Evolutionary conservation across 768 basidiomycete genomes (phyloP), one percentile per base, ranked within the genome.

Genomic region (Megacollybia marginata): DNA sequence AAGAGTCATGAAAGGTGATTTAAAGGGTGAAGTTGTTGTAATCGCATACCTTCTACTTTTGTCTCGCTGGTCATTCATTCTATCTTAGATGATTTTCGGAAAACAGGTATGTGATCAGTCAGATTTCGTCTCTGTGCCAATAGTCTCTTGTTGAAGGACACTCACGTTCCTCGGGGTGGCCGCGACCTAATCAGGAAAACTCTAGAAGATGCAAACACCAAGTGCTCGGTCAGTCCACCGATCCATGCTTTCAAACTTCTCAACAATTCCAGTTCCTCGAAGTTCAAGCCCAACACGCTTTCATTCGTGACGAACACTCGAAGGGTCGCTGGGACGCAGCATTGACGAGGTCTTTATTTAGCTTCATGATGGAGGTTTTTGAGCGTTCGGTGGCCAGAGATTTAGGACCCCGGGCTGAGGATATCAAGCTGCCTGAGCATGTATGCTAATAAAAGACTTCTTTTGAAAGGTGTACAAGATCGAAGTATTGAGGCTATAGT

Each of bases 251-350:
- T 23, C 15, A 19, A 31, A 50, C 54, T 5, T 63, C 44, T 34
- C 9, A 6, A 19, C 33, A 47, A 11, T 33, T 48, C 11, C 61
- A 93, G 88, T 93, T 94, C 64, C 69, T 96, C 52, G 95, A 98
- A 64, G 92, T 97, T 12, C 92, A 96, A 64, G 95, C 94, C 0
- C 94, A 98, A 59, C 94, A 97, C 56, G 95, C 95, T 3, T 97
- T 97, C 66, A 85, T 97, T 53, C 83, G 94, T 5, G 93, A 95
- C 62, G 91, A 93, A 58, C 76, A 79, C 7, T 90, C 87, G 31
- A 97, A 96, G 64, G 94, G 92, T 2, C 79, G 95, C 48, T 98
- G 92, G 92, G 95, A 98, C 59, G 92, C 92, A 8, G 93, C 93
- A 0, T 69, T 97, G 47, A 92, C 89, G 0, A 74, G 79, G 46